Percentiles rank a stretch among this genome's conserved stretches.
Conservation (phyloP, 805 yeast species). For the Yarrowia sp. region DNA sequence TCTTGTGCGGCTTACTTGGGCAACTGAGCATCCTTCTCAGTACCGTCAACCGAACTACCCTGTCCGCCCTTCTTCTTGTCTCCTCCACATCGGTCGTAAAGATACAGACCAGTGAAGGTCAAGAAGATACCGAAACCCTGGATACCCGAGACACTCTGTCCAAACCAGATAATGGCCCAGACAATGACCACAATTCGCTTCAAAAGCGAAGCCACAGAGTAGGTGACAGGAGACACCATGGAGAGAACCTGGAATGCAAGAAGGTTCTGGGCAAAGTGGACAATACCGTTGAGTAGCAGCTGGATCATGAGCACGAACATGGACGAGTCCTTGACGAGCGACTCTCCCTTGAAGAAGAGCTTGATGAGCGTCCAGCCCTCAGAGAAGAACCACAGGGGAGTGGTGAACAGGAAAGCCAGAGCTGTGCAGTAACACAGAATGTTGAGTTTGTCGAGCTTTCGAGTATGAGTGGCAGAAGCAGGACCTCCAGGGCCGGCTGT, state of each 20-base stretch:
- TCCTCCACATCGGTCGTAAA: conserved; percentile 45
- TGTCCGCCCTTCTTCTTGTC: conserved; percentile 32
- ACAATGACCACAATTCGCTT: conserved; percentile 83
- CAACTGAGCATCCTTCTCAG: conserved; percentile 25
- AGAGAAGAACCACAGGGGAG: conserved; percentile 67
- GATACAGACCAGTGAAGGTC: conserved; percentile 44
- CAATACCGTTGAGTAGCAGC: conserved; percentile 63
- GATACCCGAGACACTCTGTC: conserved; percentile 42
- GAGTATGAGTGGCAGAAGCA: conserved; percentile 1
- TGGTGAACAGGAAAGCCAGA: conserved; percentile 66
- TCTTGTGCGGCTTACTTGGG: conserved; percentile 29
- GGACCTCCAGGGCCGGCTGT: conserved; percentile 19
- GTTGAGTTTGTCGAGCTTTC: conserved; percentile 76
- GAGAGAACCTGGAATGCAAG: conserved; percentile 80
- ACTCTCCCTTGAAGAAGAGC: conserved; percentile 21
- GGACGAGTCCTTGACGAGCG: conserved; percentile 19
- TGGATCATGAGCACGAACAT: conserved; percentile 33
- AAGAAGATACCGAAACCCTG: conserved; percentile 46
- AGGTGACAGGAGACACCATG: conserved; percentile 76
- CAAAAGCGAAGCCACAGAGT: conserved; percentile 82
- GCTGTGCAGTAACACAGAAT: conserved; percentile 76
- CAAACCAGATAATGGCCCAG: conserved; percentile 67
- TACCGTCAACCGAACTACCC: conserved; percentile 21
- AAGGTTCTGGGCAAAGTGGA: conserved; percentile 77
- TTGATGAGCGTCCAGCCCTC: conserved; percentile 46